These are phyloP conservation scores for Mortierella sp. DNA, from an alignment of 371 early-diverging fungal genomes.

Conservation along the genomic window DNA sequence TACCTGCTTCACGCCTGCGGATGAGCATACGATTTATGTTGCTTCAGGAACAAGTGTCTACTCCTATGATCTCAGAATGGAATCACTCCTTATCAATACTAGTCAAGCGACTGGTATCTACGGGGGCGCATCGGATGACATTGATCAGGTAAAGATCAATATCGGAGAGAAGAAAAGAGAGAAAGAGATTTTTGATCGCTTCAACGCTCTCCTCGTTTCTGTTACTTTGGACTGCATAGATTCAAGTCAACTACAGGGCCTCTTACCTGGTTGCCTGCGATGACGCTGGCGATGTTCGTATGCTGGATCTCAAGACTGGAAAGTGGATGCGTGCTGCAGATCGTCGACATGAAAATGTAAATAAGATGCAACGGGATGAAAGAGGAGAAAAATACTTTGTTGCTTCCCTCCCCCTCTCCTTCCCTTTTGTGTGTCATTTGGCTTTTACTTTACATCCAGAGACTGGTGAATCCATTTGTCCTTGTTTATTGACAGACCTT, in stretches of 20 bases:
- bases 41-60: slow-evolving; percentile 39
- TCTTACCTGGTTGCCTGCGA: slow-evolving; percentile 38
- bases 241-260: slow-evolving; percentile 40
- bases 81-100: slow-evolving; percentile 26
- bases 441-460: too few relatives aligned
- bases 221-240: slow-evolving; percentile 5
- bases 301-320: slow-evolving; percentile 40
- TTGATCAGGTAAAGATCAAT: slow-evolving; percentile 35
- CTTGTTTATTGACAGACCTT: too few relatives aligned
- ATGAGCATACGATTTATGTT: slow-evolving; percentile 46
- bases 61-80: slow-evolving; percentile 37
- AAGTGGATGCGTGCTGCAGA: slow-evolving; percentile 40
- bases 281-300: slow-evolving; percentile 49
- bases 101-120: slow-evolving; percentile 25
- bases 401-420: too few relatives aligned
- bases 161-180: neutral
- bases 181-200: neutral
- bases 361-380: neutral
- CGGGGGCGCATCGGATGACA: slow-evolving; percentile 43
- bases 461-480: too few relatives aligned
- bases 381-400: too few relatives aligned
- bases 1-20: slow-evolving; percentile 32
- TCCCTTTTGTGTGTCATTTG: too few relatives aligned
- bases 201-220: neutral
- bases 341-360: slow-evolving; percentile 41